Percentiles rank a stretch among this genome's conserved stretches.
These are phyloP conservation scores for Silene latifolia DNA, from an alignment of 148 eudicot genomes.

Conservation along the genomic window DNA sequence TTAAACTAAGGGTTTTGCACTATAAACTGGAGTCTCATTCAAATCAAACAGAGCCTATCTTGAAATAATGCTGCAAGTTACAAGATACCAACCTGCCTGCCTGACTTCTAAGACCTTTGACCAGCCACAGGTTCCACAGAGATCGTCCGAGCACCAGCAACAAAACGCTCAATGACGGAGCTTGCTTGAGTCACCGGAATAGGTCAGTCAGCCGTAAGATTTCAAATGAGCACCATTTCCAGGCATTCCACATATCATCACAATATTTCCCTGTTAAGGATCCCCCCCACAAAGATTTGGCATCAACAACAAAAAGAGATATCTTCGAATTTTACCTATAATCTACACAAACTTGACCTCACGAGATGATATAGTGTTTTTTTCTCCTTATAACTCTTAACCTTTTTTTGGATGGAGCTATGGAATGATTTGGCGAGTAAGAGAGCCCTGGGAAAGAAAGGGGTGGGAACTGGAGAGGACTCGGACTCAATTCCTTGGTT, in stretches of 20 bases:
- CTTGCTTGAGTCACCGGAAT: constrained; percentile 10
- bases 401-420: not conserved
- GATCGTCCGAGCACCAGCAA: constrained; percentile 7
- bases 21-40: constrained; percentile 13
- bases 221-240: constrained; percentile 23
- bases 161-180: not conserved
- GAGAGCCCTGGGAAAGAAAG: not conserved
- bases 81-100: not conserved
- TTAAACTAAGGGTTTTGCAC: not conserved
- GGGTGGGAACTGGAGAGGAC: not conserved
- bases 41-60: constrained; percentile 15
- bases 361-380: not conserved
- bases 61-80: constrained; percentile 16
- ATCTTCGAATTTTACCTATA: not conserved
- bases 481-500: not conserved
- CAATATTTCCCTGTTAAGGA: constrained; percentile 11
- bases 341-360: not conserved
- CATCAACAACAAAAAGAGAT: not conserved
- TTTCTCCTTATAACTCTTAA: not conserved
- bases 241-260: constrained; percentile 17
- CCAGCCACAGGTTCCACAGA: not conserved
- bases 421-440: too few species aligned
- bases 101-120: not conserved
- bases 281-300: not conserved
- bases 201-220: constrained; percentile 18